Conservation (phyloP, 1,139 yeast species). For the Entelexis sorbosivorans region DNA sequence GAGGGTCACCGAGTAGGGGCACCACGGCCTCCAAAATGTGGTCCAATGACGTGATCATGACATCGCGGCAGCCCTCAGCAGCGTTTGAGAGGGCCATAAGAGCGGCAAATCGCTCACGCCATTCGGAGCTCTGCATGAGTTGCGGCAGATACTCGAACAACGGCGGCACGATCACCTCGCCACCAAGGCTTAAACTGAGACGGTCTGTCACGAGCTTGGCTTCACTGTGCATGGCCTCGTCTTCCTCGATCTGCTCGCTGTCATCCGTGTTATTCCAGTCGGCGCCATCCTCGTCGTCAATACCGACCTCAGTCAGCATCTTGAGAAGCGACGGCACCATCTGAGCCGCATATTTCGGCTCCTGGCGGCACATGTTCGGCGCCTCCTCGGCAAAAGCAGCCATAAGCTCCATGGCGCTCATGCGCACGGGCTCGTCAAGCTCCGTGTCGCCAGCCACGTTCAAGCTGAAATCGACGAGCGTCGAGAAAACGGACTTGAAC, state of each 20-base stretch:
- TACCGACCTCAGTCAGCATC: conserved; percentile 87
- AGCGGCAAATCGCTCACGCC: conserved; percentile 97
- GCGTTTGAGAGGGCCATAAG: conserved; percentile 93
- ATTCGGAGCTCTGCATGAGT: conserved; percentile 60
- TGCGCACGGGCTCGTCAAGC: conserved; percentile 65
- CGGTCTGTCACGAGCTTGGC: conserved; percentile 92
- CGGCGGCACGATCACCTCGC: conserved; percentile 73
- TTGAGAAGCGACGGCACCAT: conserved; percentile 65
- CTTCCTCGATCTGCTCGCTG: conserved; percentile 67
- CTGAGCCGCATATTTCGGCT: conserved; percentile 57
- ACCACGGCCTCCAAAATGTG: conserved; percentile 70
- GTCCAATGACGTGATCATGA: conserved; percentile 70
- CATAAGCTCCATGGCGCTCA: conserved; percentile 76
- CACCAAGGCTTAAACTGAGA: conserved; percentile 71
- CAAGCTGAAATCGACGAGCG: conserved; percentile 72
- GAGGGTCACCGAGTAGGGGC: conserved; percentile 71
- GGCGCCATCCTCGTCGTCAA: conserved; percentile 64
- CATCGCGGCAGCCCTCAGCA: conserved; percentile 94
- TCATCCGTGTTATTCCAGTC: conserved; percentile 84
- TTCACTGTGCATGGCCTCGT: conserved; percentile 78
- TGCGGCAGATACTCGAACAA: conserved; percentile 76
- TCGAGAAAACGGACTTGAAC: conserved; percentile 81
- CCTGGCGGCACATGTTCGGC: conserved; percentile 87
- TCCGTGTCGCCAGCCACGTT: conserved; percentile 72
- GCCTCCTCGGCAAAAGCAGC: conserved; percentile 88